phyloP scores from a whole-genome alignment of 495 filamentous ascomycete species.

The Lasiosphaeria hispida region DNA sequence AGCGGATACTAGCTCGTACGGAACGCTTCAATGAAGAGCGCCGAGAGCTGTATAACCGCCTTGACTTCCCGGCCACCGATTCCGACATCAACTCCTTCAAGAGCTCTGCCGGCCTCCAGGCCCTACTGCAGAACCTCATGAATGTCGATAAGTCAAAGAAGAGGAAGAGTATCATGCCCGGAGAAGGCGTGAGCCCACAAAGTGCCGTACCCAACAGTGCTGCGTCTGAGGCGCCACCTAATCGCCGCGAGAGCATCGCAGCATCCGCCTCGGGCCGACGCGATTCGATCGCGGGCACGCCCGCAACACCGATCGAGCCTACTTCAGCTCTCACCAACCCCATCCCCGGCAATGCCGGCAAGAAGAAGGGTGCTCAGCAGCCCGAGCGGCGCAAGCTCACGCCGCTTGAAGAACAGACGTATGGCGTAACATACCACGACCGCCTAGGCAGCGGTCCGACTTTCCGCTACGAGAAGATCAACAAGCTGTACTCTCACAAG shows the following conservation, averaged over 20 bases:
- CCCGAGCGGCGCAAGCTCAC: conserved; percentile 66
- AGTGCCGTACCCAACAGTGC: conserved; percentile 38
- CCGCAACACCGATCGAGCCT: conserved; percentile 33
- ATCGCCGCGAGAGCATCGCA: conserved; percentile 52
- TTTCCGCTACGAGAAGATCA: conserved; percentile 82
- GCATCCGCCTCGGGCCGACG: conserved; percentile 38
- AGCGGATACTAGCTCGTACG: conserved; percentile 79
- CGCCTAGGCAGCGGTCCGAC: conserved; percentile 68
- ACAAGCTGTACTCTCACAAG: conserved; percentile 80
- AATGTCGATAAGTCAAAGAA: conserved; percentile 86
- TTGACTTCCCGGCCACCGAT: conserved; percentile 73
- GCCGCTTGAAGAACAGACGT: conserved; percentile 69
- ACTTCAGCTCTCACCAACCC: conserved; percentile 25
- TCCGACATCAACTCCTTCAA: conserved; percentile 70
- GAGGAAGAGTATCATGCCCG: conserved; percentile 54
- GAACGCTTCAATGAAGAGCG: conserved; percentile 82
- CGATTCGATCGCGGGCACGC: conserved; percentile 49
- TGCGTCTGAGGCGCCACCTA: conserved; percentile 28
- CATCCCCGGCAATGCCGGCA: conserved; percentile 32
- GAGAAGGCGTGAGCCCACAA: conserved; percentile 39
- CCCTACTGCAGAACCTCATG: conserved; percentile 74
- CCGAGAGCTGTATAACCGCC: conserved; percentile 80
- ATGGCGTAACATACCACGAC: conserved; percentile 83
- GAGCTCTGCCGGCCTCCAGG: conserved; percentile 71
- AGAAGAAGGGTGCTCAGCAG: conserved; percentile 56